Percentiles rank a stretch among this genome's conserved stretches.
phyloP scores from a whole-genome alignment of 2,329 filamentous ascomycete species.

The Arthrobotrys sphaeroides region DNA sequence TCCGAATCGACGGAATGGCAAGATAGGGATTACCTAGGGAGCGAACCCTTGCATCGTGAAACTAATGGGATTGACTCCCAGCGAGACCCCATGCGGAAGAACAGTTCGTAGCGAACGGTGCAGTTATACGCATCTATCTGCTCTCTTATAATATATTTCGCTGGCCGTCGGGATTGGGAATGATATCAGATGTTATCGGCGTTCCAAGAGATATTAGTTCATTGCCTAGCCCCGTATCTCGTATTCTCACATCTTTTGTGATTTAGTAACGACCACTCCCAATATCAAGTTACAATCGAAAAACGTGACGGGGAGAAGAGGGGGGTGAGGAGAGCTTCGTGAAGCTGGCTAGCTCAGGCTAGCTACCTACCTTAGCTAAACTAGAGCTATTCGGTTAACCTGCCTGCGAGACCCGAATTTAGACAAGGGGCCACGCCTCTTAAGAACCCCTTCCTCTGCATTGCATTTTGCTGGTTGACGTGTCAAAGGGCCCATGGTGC shows the following conservation, averaged over 20 bases:
- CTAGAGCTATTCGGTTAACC: constrained; percentile 24
- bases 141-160: too few species aligned
- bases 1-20: constrained; percentile 18
- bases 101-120: constrained; percentile 5
- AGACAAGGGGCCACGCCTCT: constrained; percentile 9
- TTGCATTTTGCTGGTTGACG: constrained; percentile 53
- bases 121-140: constrained; percentile 14
- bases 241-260: neutral
- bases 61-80: constrained; percentile 8
- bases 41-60: neutral
- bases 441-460: constrained; percentile 13
- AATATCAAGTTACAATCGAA: constrained; percentile 9
- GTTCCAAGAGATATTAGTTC: neutral
- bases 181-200: neutral
- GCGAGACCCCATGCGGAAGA: neutral
- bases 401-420: constrained; percentile 28
- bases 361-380: neutral
- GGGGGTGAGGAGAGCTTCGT: neutral
- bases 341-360: too few species aligned
- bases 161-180: neutral
- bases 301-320: neutral
- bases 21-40: neutral
- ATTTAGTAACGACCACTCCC: neutral
- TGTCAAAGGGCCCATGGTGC: constrained; percentile 42
- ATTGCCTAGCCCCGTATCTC: neutral